Evolutionary conservation across 208 protist species (phyloP).

Genomic region (Trypanosoma congolense): DNA sequence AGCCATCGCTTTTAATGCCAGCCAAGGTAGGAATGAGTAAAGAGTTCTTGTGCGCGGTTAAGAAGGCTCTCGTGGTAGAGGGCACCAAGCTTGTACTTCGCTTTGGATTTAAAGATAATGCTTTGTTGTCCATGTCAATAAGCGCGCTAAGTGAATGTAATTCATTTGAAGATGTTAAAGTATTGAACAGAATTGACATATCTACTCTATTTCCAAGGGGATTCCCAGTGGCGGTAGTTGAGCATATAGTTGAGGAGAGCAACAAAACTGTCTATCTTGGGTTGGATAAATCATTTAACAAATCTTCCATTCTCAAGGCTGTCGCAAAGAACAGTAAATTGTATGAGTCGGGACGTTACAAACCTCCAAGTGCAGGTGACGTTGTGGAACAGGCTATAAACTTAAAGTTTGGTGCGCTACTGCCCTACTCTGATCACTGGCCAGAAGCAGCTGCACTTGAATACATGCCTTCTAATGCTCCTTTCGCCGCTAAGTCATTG

Average conservation of each 20-base stretch:
- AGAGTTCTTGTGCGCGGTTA: background rate
- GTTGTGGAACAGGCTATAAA: constrained; percentile 48
- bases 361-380: constrained; percentile 31
- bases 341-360: constrained; percentile 38
- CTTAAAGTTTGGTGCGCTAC: constrained; percentile 39
- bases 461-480: constrained; percentile 53
- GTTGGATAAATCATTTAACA: constrained; percentile 49
- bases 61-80: constrained; percentile 31
- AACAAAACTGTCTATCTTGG: constrained; percentile 32
- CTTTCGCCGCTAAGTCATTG: constrained; percentile 53
- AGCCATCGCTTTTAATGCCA: background rate
- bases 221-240: constrained; percentile 54
- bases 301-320: constrained; percentile 35
- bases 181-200: constrained; percentile 5
- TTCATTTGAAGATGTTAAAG: background rate
- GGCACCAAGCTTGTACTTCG: constrained; percentile 31
- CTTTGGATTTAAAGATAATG: constrained; percentile 37
- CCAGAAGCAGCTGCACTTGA: constrained; percentile 57
- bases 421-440: constrained; percentile 47
- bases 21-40: background rate
- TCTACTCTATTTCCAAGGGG: constrained; percentile 52
- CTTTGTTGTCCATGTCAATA: constrained; percentile 28
- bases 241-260: constrained; percentile 49
- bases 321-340: constrained; percentile 48
- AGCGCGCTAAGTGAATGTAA: background rate